Evolutionary conservation across 495 filamentous ascomycete genomes (phyloP), one percentile per base, ranked within the genome.

Genomic region (Talaromyces borbonicus): DNA sequence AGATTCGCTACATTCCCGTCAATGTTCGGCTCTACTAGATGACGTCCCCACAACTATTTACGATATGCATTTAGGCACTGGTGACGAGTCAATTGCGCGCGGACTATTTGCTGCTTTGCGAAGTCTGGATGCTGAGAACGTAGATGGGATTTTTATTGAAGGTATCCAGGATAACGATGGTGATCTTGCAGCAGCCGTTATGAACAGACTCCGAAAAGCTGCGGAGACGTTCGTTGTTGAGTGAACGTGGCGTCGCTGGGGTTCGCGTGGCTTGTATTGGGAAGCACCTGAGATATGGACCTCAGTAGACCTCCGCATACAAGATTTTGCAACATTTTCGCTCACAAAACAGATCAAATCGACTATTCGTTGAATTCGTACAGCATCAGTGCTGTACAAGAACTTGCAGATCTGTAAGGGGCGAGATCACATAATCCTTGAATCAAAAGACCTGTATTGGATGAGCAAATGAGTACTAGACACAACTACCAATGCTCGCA

Each of bases 171-270:
- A 92, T 53, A 38, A 50, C 4, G 78, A 84, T 31, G 82, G 81
- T 29, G 83, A 87, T 56, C 78, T 90, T 46, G 87, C 88, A n/a
- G 84, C 88, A 14, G 93, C 92, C 7, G 80, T 98, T 35, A 97
- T 98, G 93, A 98, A 98, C 57, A 72, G 90, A 52, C 65, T 97
- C 6, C 69, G 92, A 38, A 97, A 97, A 67, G 90, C 90, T 26
- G 89, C 92, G 33, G 73, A 72, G 24, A 51, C 58, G 23, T 68
- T 69, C 49, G 52, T 73, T 30, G 55, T 57, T 42, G 58, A 60
- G 18, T 73, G 57, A 49, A 49, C n/a, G n/a, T n/a, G n/a, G n/a
- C n/a, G n/a, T n/a, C n/a, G n/a, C n/a, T n/a, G n/a, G n/a, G n/a
- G n/a, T n/a, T n/a, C n/a, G n/a, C n/a, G n/a, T n/a, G n/a, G n/a